Evolutionary conservation across 1,284 basidiomycete genomes (phyloP).

Genomic region (Trichosporon ovoides): DNA sequence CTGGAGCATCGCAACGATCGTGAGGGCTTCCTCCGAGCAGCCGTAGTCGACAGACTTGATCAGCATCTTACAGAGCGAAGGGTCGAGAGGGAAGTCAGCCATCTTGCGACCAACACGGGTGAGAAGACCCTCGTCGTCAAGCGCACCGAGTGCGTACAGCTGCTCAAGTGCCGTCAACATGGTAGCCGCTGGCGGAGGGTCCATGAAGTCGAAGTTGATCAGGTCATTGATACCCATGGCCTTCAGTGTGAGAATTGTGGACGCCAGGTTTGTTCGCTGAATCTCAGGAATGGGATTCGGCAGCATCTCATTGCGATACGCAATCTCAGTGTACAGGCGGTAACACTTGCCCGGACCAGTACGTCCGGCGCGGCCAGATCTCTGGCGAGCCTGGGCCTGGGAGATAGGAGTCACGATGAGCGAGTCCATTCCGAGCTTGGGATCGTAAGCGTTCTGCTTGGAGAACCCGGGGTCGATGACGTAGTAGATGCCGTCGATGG

Average conservation of each 20-base stretch:
- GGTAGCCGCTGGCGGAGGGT: constrained; percentile 92
- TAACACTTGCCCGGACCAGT: constrained; percentile 99
- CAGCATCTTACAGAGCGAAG: constrained; percentile 92
- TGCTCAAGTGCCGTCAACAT: constrained; percentile 85
- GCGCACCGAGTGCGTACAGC: constrained; percentile 86
- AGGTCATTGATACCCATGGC: constrained; percentile 99
- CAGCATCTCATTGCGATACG: constrained; percentile 97
- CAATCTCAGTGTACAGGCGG: constrained; percentile 93
- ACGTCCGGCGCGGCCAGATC: constrained; percentile 90
- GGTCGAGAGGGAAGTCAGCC: constrained; percentile 99
- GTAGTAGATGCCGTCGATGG: constrained; percentile 98
- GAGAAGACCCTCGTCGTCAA: constrained; percentile 93
- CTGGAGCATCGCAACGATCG: constrained; percentile 89
- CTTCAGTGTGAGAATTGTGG: constrained; percentile 91
- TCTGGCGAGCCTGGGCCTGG: constrained; percentile 93
- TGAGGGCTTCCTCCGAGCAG: constrained; percentile 94
- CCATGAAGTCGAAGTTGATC: constrained; percentile 99
- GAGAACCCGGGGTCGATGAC: constrained; percentile 98
- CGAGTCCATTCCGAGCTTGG: constrained; percentile 95
- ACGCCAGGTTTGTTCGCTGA: constrained; percentile 86
- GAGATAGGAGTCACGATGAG: constrained; percentile 98
- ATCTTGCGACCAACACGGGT: constrained; percentile 94
- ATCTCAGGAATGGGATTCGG: constrained; percentile 98
- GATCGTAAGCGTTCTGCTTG: constrained; percentile 98
- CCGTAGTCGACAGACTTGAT: constrained; percentile 96